These are phyloP conservation scores for Diphasiastrum complanatum DNA, from an alignment of 83 land plant species.

Conservation along the genomic window DNA sequence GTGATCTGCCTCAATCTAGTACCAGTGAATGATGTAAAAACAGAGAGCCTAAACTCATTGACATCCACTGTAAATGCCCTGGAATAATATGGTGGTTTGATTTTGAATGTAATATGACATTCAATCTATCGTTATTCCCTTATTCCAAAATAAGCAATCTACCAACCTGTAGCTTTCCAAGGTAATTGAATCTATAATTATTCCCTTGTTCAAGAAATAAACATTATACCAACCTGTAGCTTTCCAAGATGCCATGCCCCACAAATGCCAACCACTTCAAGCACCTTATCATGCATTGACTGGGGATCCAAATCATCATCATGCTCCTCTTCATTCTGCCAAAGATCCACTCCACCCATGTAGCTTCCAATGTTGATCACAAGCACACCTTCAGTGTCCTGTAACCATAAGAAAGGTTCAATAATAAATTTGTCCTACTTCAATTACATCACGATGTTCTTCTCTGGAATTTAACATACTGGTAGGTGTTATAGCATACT, in stretches of 20 bases:
- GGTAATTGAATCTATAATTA: no score
- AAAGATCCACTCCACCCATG: constrained; percentile 95
- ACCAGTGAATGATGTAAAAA: no score
- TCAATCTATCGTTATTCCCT: not conserved
- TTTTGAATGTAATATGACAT: no score
- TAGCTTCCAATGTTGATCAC: constrained; percentile 90
- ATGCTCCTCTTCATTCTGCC: constrained; percentile 90
- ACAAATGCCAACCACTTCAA: constrained; percentile 89
- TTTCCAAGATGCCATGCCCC: constrained; percentile 94
- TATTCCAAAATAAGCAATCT: not conserved
- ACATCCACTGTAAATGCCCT: no score
- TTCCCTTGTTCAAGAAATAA: no score
- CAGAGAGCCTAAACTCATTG: no score
- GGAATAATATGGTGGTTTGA: no score
- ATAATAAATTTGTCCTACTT: not conserved
- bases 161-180: constrained; percentile 79
- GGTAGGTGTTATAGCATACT: no score
- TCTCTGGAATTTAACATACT: not conserved
- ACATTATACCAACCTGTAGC: constrained; percentile 1
- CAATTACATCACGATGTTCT: not conserved
- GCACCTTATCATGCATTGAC: constrained; percentile 84
- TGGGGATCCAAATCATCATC: constrained; percentile 81
- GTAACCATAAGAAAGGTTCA: constrained; percentile 6
- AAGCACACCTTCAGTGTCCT: constrained; percentile 90
- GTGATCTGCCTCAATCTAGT: no score